Evolutionary conservation across 148 eudicot genomes (phyloP), one percentile per base, ranked within the genome.

Genomic region (Camellia lanceoleosa): DNA sequence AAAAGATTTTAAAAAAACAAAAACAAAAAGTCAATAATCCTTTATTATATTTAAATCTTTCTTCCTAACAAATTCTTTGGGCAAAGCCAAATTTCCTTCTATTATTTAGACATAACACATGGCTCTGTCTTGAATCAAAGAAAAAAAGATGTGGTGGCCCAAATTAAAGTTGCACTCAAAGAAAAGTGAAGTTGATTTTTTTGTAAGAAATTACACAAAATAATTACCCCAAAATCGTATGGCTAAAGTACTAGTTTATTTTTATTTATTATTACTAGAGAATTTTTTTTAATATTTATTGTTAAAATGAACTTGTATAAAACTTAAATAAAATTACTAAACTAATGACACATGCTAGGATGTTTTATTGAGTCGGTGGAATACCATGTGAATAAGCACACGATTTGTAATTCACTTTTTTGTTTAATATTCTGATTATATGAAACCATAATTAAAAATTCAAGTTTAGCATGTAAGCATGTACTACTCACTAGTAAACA

Each of bases 361-460:
- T 49, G 6, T 49, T 49, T 49, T 7, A 58, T 58, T 49, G 52
- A 60, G 77, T 14, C 9, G 77, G 64, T 74, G 77, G 76, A 58
- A 55, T 74, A 64, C 77, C 77, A 74, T 74, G 77, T 74, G 77
- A 30, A 55, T 54, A 49, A 56, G 76, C 64, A 56, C 76, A 56
- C 56, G 76, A 54, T 38, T 56, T n/a, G 49, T 73, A 14, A 73
- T 15, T 13, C 13, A 51, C 20, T 52, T 54, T 54, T 8, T 52
- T n/a, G 23, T 52, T 52, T 51, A 54, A 3, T 7, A 51, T 51
- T 20, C 14, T 70, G 56, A 49, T 18, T n/a, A 70, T 47, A 23
- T 16, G 19, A 44, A 43, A 68, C 12, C 61, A 15, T 69, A 19
- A 69, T 49, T 5, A 44, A 3, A 38, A 3, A 67, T 30, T 30